Evolutionary conservation across 2,329 filamentous ascomycete species (phyloP).

Genomic region (Colletotrichum trifolii): DNA sequence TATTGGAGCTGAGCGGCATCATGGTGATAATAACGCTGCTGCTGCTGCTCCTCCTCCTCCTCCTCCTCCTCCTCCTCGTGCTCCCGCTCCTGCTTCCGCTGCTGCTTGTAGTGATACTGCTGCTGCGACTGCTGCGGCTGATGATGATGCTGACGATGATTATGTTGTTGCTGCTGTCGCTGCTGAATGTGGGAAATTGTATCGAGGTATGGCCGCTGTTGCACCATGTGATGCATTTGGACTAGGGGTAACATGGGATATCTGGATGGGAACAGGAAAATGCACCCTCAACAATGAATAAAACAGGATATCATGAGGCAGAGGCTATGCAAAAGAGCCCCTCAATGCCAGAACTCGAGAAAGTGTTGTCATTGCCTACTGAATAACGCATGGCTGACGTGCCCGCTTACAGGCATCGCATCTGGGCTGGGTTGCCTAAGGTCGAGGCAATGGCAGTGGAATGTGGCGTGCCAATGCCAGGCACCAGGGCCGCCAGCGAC

Average conservation of each 20-base stretch:
- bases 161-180: constrained; percentile 11
- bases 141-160: constrained; percentile 40
- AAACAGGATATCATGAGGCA: constrained; percentile 33
- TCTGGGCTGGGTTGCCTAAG: constrained; percentile 47
- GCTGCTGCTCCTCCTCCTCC: constrained; percentile 3
- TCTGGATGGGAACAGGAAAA: constrained; percentile 3
- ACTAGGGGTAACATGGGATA: constrained; percentile 60
- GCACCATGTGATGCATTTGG: constrained; percentile 64
- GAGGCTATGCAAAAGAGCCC: constrained; percentile 41
- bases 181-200: constrained; percentile 43
- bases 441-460: constrained; percentile 32
- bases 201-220: constrained; percentile 53
- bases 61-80: neutral
- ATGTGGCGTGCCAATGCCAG: constrained; percentile 31
- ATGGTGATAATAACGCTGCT: constrained; percentile 32
- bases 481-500: constrained; percentile 34
- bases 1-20: too few relatives aligned
- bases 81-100: too few relatives aligned
- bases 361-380: constrained; percentile 55
- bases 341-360: constrained; percentile 23
- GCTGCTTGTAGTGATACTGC: neutral
- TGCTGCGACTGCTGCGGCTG: constrained; percentile 23
- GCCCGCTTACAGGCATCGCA: constrained; percentile 55
- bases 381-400: constrained; percentile 54
- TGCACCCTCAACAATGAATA: constrained; percentile 21